Evolutionary conservation across 306 rosid genomes (phyloP), one percentile per base, ranked within the genome.

Genomic region (Phaseolus lunatus): DNA sequence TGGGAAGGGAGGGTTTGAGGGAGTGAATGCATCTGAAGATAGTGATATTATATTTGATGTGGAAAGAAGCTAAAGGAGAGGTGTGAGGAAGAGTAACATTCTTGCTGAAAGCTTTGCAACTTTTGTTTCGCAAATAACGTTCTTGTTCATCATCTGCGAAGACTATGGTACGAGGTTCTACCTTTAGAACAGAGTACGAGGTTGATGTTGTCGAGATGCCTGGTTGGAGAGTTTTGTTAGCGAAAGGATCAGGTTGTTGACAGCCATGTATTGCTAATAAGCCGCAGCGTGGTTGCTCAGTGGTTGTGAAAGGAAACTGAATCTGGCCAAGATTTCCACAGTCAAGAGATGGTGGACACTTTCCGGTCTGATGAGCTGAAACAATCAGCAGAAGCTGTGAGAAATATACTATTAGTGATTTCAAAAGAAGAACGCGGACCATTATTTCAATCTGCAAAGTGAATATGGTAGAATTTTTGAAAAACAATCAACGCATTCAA

Each of bases 261-360:
- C 87, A 85, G 35, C 61, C 47, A 33, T 22, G 9, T 45, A 83
- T 19, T 1, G 5, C 12, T 22, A 49, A 49, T 4, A 78, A 0
- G 24, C 91, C 91, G 29, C 91, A 80, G 2, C 76, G 66, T 6
- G 7, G 69, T 41, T 11, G 2, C 9, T 39, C 19, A 3, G 52
- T 13, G 77, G 13, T 56, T 26, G 66, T 76, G 58, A 79, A 86
- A 31, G 89, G 89, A 24, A 81, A 81, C 26, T 0, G 35, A 47
- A 81, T 24, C 0, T 0, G 6, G 8, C 84, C 76, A 56, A 74
- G 76, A 23, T 4, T 0, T 24, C 80, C 80, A 57, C 84, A 81
- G 1, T 18, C 20, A 9, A 57, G 74, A 47, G 71, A 74, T 18
- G 37, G 3, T 18, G 84, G 77, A 68, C 84, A 81, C 26, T 14